phyloP scores from a whole-genome alignment of 495 filamentous ascomycete genomes.

The Stereocaulon alpinum region DNA sequence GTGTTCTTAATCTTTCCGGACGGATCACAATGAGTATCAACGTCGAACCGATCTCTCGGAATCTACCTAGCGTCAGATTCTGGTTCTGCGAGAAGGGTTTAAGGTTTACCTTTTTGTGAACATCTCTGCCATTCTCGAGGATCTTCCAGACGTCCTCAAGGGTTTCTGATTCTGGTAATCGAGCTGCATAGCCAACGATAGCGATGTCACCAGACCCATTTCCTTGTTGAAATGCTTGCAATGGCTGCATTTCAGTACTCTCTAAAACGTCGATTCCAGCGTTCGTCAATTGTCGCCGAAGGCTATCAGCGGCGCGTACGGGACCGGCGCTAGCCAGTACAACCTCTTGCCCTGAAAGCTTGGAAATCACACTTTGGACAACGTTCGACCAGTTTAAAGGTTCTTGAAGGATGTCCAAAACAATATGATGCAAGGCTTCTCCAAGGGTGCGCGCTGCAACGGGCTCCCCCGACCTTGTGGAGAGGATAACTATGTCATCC shows the following conservation, averaged over 20 bases:
- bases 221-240: background rate
- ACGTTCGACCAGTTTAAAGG: slow-evolving; percentile 7
- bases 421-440: slow-evolving; percentile 7
- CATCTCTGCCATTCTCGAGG: slow-evolving; percentile 32
- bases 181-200: slow-evolving; percentile 34
- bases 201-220: slow-evolving; percentile 22
- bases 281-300: background rate
- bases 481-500: background rate
- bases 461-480: slow-evolving; percentile 5
- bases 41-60: slow-evolving; percentile 35
- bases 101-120: slow-evolving; percentile 27
- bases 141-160: slow-evolving; percentile 34
- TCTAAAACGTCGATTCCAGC: slow-evolving; percentile 1
- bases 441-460: background rate
- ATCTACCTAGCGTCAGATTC: slow-evolving; percentile 17
- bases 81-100: too few relatives aligned
- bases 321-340: background rate
- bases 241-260: slow-evolving; percentile 1
- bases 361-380: background rate
- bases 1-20: slow-evolving; percentile 31
- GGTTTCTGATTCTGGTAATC: slow-evolving; percentile 30
- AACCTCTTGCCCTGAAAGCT: background rate
- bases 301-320: background rate
- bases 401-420: slow-evolving; percentile 8
- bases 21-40: slow-evolving; percentile 34